Conservation (phyloP, 495 filamentous ascomycete species). For the Penicillium antarcticum region DNA sequence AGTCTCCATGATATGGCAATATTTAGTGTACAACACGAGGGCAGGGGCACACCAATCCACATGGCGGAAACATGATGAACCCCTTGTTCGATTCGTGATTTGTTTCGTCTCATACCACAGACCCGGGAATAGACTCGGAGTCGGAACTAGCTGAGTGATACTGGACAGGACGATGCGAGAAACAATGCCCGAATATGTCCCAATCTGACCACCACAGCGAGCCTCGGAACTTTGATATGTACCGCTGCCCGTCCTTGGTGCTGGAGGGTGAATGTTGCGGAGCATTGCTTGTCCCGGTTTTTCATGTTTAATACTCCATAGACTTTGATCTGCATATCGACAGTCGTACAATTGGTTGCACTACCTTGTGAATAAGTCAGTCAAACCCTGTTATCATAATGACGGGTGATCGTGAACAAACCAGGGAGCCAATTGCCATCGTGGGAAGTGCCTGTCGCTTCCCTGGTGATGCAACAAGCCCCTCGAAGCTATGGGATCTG, state of each 20-base stretch:
- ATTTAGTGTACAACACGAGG: not conserved
- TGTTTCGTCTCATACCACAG: constrained; percentile 4
- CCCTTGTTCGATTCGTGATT: constrained; percentile 3
- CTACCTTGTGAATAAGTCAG: not conserved
- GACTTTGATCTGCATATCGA: constrained; percentile 1
- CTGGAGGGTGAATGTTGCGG: not conserved
- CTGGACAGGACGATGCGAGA: constrained; percentile 1
- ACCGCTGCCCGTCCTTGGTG: constrained; percentile 1
- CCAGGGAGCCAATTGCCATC: constrained; percentile 40
- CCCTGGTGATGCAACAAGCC: constrained; percentile 42
- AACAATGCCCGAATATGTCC: not conserved
- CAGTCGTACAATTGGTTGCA: constrained; percentile 4
- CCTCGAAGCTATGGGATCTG: constrained; percentile 35
- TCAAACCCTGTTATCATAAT: constrained; percentile 6
- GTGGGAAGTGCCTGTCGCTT: constrained; percentile 51
- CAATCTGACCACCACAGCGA: not conserved
- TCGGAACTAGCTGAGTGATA: constrained; percentile 6
- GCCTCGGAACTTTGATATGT: constrained; percentile 14
- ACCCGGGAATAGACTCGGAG: constrained; percentile 1
- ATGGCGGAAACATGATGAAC: not conserved
- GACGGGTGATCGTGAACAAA: constrained; percentile 3
- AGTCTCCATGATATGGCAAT: not conserved
- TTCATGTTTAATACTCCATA: constrained; percentile 5
- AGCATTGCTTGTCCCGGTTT: constrained; percentile 3
- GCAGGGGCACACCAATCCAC: not conserved